Base-by-base conservation (phyloP, 2,329 filamentous ascomycete species). In the Chaetomiaceae sp. region DNA sequence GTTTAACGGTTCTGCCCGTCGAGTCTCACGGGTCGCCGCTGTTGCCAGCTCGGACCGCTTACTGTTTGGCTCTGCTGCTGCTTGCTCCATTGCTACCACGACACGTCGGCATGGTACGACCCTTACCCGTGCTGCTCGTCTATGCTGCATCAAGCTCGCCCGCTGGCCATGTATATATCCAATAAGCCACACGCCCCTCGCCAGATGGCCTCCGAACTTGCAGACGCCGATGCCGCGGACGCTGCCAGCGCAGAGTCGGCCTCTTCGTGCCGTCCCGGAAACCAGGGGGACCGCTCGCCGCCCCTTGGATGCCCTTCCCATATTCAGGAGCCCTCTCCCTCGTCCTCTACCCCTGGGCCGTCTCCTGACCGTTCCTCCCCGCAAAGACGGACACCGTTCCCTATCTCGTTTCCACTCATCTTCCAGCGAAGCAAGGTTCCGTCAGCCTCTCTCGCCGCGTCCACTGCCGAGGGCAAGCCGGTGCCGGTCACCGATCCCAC, bases 401-500 rank as follows among this genome's bases (percentile, higher is more conserved):
- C 77, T 29, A 72, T 76, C 60, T 73, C 74, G 45, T 75, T 80
- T 56, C 73, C 74, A 37, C 73, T 73, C 12, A 69, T 77, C 43
- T 75, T 75, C 58, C 72, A 75, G 54, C 71, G 74, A 15, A 64
- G 74, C 22, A 65, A 77, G 53, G 69, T 72, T 2, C 78, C 79
- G 12, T 79, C 78, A 15, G 77, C 78, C 3, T 80, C 76, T 29
- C 70, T 82, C 3, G 73, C 77, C 33, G 70, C 77, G 23, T 80
- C 76, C 23, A 80, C 75, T n/a, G 79, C 79, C 43, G 74, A 80
- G 61, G 80, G 79, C 19, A 77, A 69, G 54, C 76, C 79, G 47
- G 79, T 81, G 42, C 78, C 78, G 7, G 70, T 84, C 48, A 78
- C 83, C 67, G 74, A 80, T 67, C 74, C 72, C 56, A 81, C 77